Evolutionary conservation across 192 early-diverging fungal species (phyloP).

Genomic region (Backusella westeae): DNA sequence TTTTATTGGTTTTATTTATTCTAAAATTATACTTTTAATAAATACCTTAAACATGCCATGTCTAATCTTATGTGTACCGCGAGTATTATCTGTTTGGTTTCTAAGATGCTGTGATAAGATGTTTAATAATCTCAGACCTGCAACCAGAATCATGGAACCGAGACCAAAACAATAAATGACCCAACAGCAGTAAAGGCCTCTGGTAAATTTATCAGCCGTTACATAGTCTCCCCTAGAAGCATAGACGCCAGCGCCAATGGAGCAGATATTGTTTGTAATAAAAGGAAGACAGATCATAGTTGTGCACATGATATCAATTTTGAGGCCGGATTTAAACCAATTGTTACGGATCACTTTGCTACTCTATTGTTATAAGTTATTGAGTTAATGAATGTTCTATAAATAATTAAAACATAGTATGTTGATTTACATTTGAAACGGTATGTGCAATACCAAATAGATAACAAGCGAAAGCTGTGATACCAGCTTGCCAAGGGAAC

Average conservation of each 20-base stretch:
- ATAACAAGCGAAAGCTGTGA: slow-evolving; percentile 26
- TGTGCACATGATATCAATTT: slow-evolving; percentile 13
- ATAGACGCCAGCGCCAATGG: slow-evolving; percentile 20
- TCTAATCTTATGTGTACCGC: slow-evolving; percentile 8
- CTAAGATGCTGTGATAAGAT: slow-evolving; percentile 10
- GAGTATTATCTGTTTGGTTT: neutral
- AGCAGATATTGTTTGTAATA: slow-evolving; percentile 33
- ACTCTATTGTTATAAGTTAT: slow-evolving; percentile 11
- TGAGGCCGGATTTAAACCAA: slow-evolving; percentile 13
- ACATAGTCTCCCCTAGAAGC: slow-evolving; percentile 15
- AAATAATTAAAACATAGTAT: neutral
- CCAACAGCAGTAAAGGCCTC: slow-evolving; percentile 26
- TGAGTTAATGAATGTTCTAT: neutral
- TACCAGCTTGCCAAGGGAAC: slow-evolving; percentile 34
- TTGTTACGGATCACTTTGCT: slow-evolving; percentile 9
- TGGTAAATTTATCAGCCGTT: slow-evolving; percentile 17
- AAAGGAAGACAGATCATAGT: slow-evolving; percentile 17
- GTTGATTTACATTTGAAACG: slow-evolving; percentile 27
- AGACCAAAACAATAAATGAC: slow-evolving; percentile 24
- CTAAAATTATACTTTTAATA: neutral
- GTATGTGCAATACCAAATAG: slow-evolving; percentile 33
- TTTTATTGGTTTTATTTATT: neutral
- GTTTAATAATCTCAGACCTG: slow-evolving; percentile 17
- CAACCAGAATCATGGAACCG: neutral
- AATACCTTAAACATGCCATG: slow-evolving; percentile 23